Base-by-base conservation (phyloP, 345 rosid species). In the Brassica incana region DNA sequence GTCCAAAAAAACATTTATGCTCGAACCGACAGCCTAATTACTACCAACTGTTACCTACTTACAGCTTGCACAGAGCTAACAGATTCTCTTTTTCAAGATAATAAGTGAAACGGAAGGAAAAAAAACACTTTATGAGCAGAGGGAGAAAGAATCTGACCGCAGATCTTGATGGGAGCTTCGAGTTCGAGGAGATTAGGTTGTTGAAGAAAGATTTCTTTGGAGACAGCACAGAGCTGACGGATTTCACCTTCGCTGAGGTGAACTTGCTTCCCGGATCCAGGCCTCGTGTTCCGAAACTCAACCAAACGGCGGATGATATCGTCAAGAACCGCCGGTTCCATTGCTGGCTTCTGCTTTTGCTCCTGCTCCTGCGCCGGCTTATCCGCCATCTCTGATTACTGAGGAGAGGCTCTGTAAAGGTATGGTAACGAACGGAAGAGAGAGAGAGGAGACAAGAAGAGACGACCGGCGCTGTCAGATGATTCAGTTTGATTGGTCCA, bases 161-260 rank as follows among this genome's bases (percentile, higher is more conserved):
- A 93, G 89, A 93, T 90, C 97, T 93, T 91, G 86, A 93, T 90
- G 77, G 98, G 98, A 20, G 98, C 94, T 69, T 88, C 90, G 10
- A 93, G 92, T 59, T 91, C 97, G 18, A 93, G 97, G 8, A 93
- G 92, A 85, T 83, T 91, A 2, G 98, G 94, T 70, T 93, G 98
- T 12, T 88, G 90, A 73, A 93, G 93, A 54, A 93, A 93, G 73
- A 93, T 88, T 74, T 91, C 89, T 74, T 84, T 81, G 18, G 97
- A 84, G 35, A 85, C 89, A 56, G 84, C 32, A 78, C 97, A 90
- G 6, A 91, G 92, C 79, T 86, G 92, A 20, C 93, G 91, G 81
- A 93, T 93, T 93, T 93, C 98, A 59, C 77, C 79, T 84, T 93
- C 98, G 36, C 81, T 87, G 5, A 93, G 91, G 81, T 90, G 97